Evolutionary conservation across 1,139 yeast species (phyloP).

Genomic region (Ogataea hybrid): DNA sequence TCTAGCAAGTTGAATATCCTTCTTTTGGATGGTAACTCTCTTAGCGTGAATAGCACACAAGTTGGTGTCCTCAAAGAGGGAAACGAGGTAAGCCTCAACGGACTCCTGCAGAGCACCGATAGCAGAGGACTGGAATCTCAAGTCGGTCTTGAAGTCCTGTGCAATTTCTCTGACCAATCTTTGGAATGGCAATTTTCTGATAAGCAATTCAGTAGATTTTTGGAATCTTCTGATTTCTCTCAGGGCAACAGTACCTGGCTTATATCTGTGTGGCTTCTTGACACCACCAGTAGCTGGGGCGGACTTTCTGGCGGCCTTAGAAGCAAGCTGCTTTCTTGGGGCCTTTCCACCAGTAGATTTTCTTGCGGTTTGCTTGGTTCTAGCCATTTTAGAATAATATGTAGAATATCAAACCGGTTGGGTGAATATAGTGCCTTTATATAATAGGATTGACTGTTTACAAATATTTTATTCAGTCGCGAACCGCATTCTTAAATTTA

Average conservation of each 20-base stretch:
- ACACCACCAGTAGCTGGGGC: conserved; percentile 99
- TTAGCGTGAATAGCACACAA: conserved; percentile 99
- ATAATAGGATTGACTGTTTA: conserved; percentile 17
- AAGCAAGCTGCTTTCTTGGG: conserved; percentile 98
- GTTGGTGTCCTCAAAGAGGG: conserved; percentile 76
- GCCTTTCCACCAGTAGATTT: conserved; percentile 99
- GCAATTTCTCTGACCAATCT: conserved; percentile 98
- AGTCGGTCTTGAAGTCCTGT: conserved; percentile 96
- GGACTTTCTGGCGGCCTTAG: conserved; percentile 98
- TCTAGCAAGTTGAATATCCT: conserved; percentile 98
- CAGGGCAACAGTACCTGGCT: conserved; percentile 99
- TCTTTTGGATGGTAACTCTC: conserved; percentile 99
- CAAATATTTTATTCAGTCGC: conserved; percentile 10
- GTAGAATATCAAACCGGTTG: conserved; percentile 2
- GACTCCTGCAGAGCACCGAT: conserved; percentile 99
- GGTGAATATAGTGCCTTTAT: conserved; percentile 7
- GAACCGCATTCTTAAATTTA: conserved; percentile 10
- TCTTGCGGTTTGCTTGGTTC: conserved; percentile 99
- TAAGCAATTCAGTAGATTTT: conserved; percentile 93
- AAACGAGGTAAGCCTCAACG: conserved; percentile 91
- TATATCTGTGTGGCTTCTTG: conserved; percentile 99
- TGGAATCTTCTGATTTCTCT: conserved; percentile 99
- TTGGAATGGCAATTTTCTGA: conserved; percentile 98
- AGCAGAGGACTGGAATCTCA: conserved; percentile 98
- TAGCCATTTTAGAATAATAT: conserved; percentile 65